Evolutionary conservation across 2,329 filamentous ascomycete species (phyloP), one percentile per base, ranked within the genome.

Genomic region (Calonectria pauciramosa): DNA sequence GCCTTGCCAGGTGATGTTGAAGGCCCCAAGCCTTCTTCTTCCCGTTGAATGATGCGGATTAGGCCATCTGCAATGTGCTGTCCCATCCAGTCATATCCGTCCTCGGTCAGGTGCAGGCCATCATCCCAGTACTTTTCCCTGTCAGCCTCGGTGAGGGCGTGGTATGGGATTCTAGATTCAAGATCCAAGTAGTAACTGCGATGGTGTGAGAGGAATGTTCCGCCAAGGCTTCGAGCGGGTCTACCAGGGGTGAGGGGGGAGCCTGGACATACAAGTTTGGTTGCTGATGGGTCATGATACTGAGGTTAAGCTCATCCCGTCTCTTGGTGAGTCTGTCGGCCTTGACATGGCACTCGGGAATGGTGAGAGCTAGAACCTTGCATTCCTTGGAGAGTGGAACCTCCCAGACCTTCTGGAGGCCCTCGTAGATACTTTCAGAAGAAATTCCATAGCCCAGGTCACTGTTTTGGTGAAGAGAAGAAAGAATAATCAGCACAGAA

Each of bases 31-130:
- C 78, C 79, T 8, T 81, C 83, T 8, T 81, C 82, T 26, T 84
- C 79, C 49, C 85, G 82, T 74, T 82, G 81, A 59, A 89, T 78
- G 49, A 92, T 84, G 36, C 87, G 85, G 59, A 91, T 84, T 13
- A 94, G 82, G 36, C 84, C 86, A 30, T 88, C 86, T 60, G 89
- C 92, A 65, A 94, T 86, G 71, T 89, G 86, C 49, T 88, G 85
- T 2, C 92, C 92, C 86, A 94, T 91, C 78, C 90, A 85, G 80
- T 93, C 88, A 84, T 94, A 94, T 10, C 92, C 92, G 9, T 85
- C 86, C 0, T 85, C 82, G 0, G 89, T 90, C 13, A 93, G 86
- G 83, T 94, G 92, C 28, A 93, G 76, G 23, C 87, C 88, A 83
- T 94, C 92, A 76, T 91, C 88, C 91, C 91, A 94, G 78, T 91